Base-by-base conservation (phyloP, 495 filamentous ascomycete genomes). In the Hypoxylon perforatum region DNA sequence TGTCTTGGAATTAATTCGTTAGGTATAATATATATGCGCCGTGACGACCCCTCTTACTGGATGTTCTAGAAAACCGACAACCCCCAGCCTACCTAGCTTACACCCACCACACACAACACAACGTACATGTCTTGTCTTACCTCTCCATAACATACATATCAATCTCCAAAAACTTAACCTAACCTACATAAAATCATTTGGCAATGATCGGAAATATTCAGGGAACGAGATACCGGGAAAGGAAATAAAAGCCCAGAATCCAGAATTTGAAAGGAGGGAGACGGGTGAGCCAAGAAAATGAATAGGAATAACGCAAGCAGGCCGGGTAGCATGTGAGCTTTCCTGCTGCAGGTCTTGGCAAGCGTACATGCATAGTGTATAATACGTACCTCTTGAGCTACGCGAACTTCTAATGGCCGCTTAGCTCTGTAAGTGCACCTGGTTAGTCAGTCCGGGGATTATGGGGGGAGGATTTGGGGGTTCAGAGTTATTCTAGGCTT, bases 1-100 rank as follows among this genome's bases (percentile, higher is more conserved):
- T 59, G 65, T 63, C 65, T 69, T 69, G 59, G 65, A 60, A 36
- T 5, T 44, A 49, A 42, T 23, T 57, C 55, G 57, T 69, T 35
- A 38, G 35, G 4, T 11, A 4, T 38, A 3, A 11, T 38, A 59
- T 69, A 63, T 64, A 69, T 69, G 66, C 66, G 61, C 61, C 44
- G 66, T 69, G 66, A 69, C 56, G 61, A 51, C 55, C 56, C 14
- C 51, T 57, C 39, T 28, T 38, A 64, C 19, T 57, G 61, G 46
- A n/a, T n/a, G 14, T 3, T 17, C 39, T 42, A 22, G 46, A 46
- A 25, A 45, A 18, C 7, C 3, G 25, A 28, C 25, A 28, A 28
- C 3, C 25, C n/a, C 25, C 25, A 28, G 25, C 3, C 35, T 38
- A 38, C 35, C 14, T 12, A 11, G 3, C 35, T 38, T 11, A 5